Evolutionary conservation across 305 asterid species (phyloP), one percentile per base, ranked within the genome.

Genomic region (Caryopteris hybrid): DNA sequence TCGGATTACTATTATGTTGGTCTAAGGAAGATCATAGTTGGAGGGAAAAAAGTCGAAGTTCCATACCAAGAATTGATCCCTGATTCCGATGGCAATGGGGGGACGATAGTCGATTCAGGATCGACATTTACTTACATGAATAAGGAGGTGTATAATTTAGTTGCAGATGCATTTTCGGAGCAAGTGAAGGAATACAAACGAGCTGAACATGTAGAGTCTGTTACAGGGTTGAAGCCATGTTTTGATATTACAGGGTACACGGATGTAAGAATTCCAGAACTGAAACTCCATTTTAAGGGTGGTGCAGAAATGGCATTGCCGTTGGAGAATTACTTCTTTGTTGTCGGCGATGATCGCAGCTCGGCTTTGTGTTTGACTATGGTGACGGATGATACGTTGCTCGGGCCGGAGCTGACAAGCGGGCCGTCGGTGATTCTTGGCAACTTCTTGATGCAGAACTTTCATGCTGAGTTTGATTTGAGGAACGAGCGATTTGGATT

Each of bases 51-150:
- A 60, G 85, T 89, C 22, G 60, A 77, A 50, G 75, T 92, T 11
- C 76, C 88, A 0, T 60, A 84, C 70, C 69, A 79, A 61, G 62
- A 84, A 59, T 39, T 85, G 62, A 51, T 62, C 0, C 86, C 85
- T 0, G 89, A 84, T 68, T 54, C 81, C 0, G 61, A 70, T 20
- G 98, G 96, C 14, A 83, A 86, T 46, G 91, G 96, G 1, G 96
- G 98, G 76, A 80, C 98, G 0, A 86, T 92, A 12, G 95, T 92
- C 0, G 98, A 92, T 77, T 92, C 98, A 0, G 98, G 98, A 6
- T 74, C 98, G 6, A 87, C 96, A 0, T 86, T 84, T 31, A 86
- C 95, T 2, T 87, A 75, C 77, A 77, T 86, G 86, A 83, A 64
- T 10, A 63, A 70, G 61, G 80, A 64, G 0, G 70, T 86, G 20